phyloP scores from a whole-genome alignment of 768 basidiomycete genomes.

The Polyporus arcularius region DNA sequence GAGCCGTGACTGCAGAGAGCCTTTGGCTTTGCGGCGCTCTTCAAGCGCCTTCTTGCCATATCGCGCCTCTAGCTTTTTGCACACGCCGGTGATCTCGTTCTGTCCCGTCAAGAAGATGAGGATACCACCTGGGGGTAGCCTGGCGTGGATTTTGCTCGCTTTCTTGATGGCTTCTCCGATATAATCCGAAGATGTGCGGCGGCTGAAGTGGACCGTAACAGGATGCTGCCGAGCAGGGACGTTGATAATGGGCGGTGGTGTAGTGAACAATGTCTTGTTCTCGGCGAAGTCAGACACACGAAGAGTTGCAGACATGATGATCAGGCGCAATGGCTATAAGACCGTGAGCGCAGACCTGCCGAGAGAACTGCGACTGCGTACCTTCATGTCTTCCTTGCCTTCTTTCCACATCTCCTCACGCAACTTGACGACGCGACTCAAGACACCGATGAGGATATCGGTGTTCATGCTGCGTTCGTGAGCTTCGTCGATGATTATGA shows the following conservation, averaged over 20 bases:
- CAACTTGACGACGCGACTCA: conserved; percentile 90
- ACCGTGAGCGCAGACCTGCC: not conserved
- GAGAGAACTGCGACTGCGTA: conserved; percentile 29
- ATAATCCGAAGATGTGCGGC: conserved; percentile 85
- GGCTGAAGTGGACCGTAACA: conserved; percentile 92
- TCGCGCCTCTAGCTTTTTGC: conserved; percentile 74
- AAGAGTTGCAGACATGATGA: conserved; percentile 99
- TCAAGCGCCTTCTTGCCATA: conserved; percentile 70
- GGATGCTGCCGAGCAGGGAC: conserved; percentile 92
- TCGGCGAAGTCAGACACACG: conserved; percentile 91
- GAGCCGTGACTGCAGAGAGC: conserved; percentile 14
- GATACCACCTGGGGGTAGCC: conserved; percentile 90
- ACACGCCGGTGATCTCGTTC: conserved; percentile 88
- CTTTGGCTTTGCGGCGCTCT: conserved; percentile 44
- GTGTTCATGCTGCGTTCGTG: conserved; percentile 99
- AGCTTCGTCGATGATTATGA: conserved; percentile 96
- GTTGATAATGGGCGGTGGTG: conserved; percentile 88
- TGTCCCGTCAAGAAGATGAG: conserved; percentile 95
- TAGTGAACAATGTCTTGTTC: conserved; percentile 77
- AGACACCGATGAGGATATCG: conserved; percentile 93
- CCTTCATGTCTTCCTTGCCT: conserved; percentile 70
- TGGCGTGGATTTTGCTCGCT: conserved; percentile 86
- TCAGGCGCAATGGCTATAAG: conserved; percentile 76
- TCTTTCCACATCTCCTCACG: conserved; percentile 89
- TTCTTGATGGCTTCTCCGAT: conserved; percentile 90